Percentiles rank a stretch among this genome's conserved stretches.
Evolutionary conservation across 2,329 filamentous ascomycete genomes (phyloP).

Genomic region (Akanthomyces muscarius): DNA sequence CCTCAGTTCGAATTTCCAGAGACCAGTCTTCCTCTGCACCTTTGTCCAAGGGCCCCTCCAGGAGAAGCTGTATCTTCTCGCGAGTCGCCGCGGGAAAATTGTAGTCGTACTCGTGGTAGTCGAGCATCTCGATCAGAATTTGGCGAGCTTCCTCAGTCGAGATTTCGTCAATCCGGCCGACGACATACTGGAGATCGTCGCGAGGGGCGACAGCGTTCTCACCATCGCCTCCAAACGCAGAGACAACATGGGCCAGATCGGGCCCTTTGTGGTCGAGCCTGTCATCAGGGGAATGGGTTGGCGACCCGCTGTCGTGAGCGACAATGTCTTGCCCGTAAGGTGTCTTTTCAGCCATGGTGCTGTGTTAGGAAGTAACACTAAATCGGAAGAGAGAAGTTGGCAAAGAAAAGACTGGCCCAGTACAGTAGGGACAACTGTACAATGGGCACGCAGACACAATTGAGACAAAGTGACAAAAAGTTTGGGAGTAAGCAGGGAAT

Average conservation of each 20-base stretch:
- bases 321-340: constrained; percentile 2
- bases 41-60: constrained; percentile 20
- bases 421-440: neutral
- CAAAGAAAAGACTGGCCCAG: neutral
- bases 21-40: constrained; percentile 17
- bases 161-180: constrained; percentile 22
- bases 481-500: neutral
- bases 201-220: constrained; percentile 22
- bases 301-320: neutral
- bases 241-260: constrained; percentile 8
- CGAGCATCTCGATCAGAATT: constrained; percentile 22
- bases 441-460: neutral
- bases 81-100: constrained; percentile 23
- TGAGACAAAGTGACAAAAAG: neutral
- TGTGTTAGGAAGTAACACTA: neutral
- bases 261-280: neutral
- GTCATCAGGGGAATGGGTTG: neutral
- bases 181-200: constrained; percentile 23
- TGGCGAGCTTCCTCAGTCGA: constrained; percentile 21
- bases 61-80: constrained; percentile 20
- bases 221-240: constrained; percentile 13
- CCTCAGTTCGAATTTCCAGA: constrained; percentile 10
- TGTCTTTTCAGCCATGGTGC: neutral
- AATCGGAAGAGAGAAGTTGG: neutral
- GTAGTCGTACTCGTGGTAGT: constrained; percentile 25